A percentile compares a stretch with the other conserved stretches of the same genome.
phyloP scores from a whole-genome alignment of 2,329 filamentous ascomycete genomes.

The Nemania sp. region DNA sequence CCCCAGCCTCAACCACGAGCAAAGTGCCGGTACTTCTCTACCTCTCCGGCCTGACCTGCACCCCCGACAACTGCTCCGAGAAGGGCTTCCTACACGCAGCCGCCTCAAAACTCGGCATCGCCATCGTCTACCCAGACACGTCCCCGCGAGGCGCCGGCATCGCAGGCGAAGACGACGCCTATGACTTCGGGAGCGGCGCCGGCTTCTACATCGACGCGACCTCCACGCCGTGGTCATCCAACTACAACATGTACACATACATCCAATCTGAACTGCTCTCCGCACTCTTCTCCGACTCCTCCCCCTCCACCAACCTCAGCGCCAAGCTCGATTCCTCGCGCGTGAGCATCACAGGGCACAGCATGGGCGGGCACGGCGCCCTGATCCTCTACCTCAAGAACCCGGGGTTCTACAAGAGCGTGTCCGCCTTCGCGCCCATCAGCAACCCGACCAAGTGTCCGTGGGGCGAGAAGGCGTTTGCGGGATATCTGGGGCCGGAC shows the following conservation, averaged over 20 bases:
- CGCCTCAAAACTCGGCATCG: constrained; percentile 84
- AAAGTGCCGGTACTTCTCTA: constrained; percentile 88
- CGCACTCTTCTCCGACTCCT: constrained; percentile 70
- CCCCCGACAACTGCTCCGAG: constrained; percentile 84
- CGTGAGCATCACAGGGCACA: constrained; percentile 91
- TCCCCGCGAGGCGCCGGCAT: constrained; percentile 87
- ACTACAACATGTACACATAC: constrained; percentile 97
- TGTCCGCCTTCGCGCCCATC: constrained; percentile 92
- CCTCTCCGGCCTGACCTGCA: constrained; percentile 94
- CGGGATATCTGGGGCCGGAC: constrained; percentile 86
- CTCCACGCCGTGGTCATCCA: constrained; percentile 75
- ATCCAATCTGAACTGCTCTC: constrained; percentile 87
- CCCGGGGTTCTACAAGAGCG: constrained; percentile 88
- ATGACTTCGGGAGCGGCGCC: constrained; percentile 91
- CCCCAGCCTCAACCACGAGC: constrained; percentile 70
- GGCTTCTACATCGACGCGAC: constrained; percentile 96
- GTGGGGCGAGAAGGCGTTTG: constrained; percentile 97
- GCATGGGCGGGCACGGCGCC: constrained; percentile 97
- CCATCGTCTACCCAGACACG: constrained; percentile 95
- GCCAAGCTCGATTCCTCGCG: constrained; percentile 74
- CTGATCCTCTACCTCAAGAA: constrained; percentile 93
- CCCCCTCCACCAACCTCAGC: constrained; percentile 47
- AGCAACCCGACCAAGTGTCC: constrained; percentile 85
- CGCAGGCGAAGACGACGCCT: constrained; percentile 85
- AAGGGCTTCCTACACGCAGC: constrained; percentile 92